A percentile compares a stretch with the other conserved stretches of the same genome.
phyloP scores from a whole-genome alignment of 352 stramenopile species.

The Phytophthora hibernalis region DNA sequence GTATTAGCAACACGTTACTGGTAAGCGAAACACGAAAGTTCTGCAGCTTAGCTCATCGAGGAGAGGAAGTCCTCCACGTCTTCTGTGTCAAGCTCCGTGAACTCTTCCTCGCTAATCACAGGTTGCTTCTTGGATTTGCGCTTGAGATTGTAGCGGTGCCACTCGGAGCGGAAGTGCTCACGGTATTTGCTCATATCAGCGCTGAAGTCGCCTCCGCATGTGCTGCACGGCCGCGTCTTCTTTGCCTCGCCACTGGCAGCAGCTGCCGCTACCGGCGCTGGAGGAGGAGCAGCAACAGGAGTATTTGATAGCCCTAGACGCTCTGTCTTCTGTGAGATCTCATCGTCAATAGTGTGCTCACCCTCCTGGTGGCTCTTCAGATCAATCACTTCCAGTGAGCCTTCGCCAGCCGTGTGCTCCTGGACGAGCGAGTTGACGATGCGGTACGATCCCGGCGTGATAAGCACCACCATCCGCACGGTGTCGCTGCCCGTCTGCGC shows the following conservation, averaged over 20 bases:
- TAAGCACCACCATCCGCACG: conserved; percentile 72
- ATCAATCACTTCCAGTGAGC: conserved; percentile 92
- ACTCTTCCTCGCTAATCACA: conserved; percentile 76
- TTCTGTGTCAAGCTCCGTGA: conserved; percentile 56
- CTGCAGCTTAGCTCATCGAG: conserved; percentile 59
- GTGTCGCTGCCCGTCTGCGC: conserved; percentile 68
- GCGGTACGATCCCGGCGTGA: conserved; percentile 80
- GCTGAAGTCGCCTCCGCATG: conserved; percentile 93
- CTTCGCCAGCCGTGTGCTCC: conserved; percentile 55
- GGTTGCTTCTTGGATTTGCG: conserved; percentile 92
- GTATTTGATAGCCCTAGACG: conserved; percentile 57
- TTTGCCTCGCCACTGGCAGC: conserved; percentile 31
- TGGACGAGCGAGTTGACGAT: conserved; percentile 78
- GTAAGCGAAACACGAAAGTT: conserved; percentile 22
- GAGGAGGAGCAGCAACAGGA: conserved; percentile 14
- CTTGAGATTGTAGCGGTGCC: conserved; percentile 98
- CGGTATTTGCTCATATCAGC: conserved; percentile 87
- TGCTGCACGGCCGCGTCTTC: conserved; percentile 87
- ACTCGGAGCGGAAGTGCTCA: conserved; percentile 96
- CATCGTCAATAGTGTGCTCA: conserved; percentile 91
- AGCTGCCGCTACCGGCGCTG: conserved; percentile 10
- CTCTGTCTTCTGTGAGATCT: conserved; percentile 90
- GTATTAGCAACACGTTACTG: conserved; percentile 21
- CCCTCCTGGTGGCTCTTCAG: conserved; percentile 93
- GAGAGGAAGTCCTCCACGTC: conserved; percentile 73